These are phyloP conservation scores for Ilyonectria mors-panacis DNA, from an alignment of 2,329 filamentous ascomycete genomes.

Conservation along the genomic window DNA sequence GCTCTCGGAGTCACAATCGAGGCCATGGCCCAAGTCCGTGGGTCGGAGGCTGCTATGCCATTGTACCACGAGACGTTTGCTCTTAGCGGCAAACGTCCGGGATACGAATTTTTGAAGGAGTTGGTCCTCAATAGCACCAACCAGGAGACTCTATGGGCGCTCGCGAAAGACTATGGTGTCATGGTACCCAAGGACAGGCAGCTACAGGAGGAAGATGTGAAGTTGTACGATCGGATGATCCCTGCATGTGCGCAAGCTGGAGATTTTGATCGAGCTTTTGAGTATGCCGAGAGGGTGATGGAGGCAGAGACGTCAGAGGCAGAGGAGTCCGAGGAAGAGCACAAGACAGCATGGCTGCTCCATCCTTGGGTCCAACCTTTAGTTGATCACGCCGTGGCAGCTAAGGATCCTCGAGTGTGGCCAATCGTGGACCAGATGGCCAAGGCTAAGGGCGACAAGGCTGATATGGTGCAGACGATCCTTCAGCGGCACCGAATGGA, in stretches of 20 bases:
- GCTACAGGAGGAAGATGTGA: conserved; percentile 28
- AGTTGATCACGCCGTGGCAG: conserved; percentile 46
- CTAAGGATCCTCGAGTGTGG: conserved; percentile 53
- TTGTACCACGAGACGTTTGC: conserved; percentile 50
- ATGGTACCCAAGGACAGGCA: conserved; percentile 33
- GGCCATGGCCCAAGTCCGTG: conserved; percentile 48
- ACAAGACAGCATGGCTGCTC: conserved; percentile 22
- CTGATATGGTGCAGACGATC: conserved; percentile 42
- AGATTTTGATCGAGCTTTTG: conserved; percentile 54
- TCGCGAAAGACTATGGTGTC: conserved; percentile 51
- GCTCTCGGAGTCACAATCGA: conserved; percentile 55
- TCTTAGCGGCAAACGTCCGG: conserved; percentile 49
- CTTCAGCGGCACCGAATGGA: conserved; percentile 45
- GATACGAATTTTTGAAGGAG: conserved; percentile 47
- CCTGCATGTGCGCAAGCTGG: conserved; percentile 46
- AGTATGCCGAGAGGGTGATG: conserved; percentile 46
- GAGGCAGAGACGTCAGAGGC: not conserved
- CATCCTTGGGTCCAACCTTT: conserved; percentile 49
- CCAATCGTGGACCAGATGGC: conserved; percentile 50
- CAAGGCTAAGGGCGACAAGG: conserved; percentile 36
- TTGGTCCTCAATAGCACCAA: conserved; percentile 51
- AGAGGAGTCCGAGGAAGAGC: conserved; percentile 2
- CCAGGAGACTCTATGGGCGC: conserved; percentile 41
- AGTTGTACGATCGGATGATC: conserved; percentile 48
- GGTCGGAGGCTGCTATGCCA: conserved; percentile 51